phyloP scores from a whole-genome alignment of 345 rosid species.

The Punica granatum region DNA sequence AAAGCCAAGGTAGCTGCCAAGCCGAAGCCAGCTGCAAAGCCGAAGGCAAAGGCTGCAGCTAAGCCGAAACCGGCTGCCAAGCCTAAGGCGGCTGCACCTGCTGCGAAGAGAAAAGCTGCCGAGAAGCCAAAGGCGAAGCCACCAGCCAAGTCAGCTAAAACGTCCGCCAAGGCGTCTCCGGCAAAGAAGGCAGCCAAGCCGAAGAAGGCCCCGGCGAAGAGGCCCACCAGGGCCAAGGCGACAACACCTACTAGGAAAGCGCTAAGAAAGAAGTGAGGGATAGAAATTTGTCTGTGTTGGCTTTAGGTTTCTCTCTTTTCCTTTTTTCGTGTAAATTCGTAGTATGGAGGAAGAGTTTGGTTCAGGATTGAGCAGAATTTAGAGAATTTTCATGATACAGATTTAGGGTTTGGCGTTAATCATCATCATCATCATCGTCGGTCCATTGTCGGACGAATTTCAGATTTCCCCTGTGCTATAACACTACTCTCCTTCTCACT shows the following conservation, averaged over 20 bases:
- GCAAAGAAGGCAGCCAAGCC: slow-evolving; percentile 5
- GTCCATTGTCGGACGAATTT: no score
- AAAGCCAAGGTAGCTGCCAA: slow-evolving; percentile 16
- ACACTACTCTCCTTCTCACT: no score
- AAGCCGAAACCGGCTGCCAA: slow-evolving; percentile 7
- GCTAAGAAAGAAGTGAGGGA: not conserved
- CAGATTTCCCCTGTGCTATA: no score
- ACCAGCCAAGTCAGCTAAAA: slow-evolving; percentile 45
- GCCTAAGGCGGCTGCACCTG: slow-evolving; percentile 2
- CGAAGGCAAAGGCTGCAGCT: slow-evolving; percentile 11
- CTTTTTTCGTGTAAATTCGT: not conserved
- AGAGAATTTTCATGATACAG: slow-evolving; percentile 3
- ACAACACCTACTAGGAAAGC: not conserved
- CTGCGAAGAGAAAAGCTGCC: slow-evolving; percentile 1
- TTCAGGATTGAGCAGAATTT: not conserved
- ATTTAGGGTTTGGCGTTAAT: not conserved
- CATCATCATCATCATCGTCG: not conserved
- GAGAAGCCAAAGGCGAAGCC: slow-evolving; percentile 10
- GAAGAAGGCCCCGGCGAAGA: slow-evolving; percentile 8
- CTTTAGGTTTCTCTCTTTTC: not conserved
- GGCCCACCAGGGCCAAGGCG: not conserved
- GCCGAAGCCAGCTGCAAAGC: slow-evolving; percentile 34
- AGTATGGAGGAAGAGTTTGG: not conserved
- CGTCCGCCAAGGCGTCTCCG: slow-evolving; percentile 35
- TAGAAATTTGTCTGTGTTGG: not conserved